A percentile compares a stretch with the other conserved stretches of the same genome.
Evolutionary conservation across 2,329 filamentous ascomycete species (phyloP).

Genomic region (Nigrograna mackinnonii): DNA sequence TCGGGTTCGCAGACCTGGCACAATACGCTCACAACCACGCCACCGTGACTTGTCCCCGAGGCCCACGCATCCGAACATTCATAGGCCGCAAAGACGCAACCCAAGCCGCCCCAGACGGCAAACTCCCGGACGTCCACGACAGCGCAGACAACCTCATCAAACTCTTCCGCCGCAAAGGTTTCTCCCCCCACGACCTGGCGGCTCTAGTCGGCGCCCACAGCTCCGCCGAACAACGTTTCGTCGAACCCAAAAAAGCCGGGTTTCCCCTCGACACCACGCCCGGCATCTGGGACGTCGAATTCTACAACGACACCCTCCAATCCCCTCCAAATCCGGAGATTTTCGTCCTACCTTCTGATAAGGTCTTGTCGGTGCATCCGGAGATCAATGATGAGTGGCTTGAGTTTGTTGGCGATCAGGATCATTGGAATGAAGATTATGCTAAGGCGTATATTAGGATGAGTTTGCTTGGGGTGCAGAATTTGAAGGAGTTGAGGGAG

Average conservation of each 20-base stretch:
- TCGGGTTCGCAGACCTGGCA: slow-evolving; percentile 59
- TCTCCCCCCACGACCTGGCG: slow-evolving; percentile 54
- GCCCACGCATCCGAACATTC: slow-evolving; percentile 55
- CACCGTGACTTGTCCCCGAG: slow-evolving; percentile 55
- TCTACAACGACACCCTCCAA: slow-evolving; percentile 48
- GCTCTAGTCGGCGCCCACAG: slow-evolving; percentile 61
- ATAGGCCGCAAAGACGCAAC: slow-evolving; percentile 53
- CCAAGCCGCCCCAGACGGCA: slow-evolving; percentile 44
- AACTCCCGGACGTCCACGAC: slow-evolving; percentile 50
- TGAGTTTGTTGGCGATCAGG: slow-evolving; percentile 29
- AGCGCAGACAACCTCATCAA: slow-evolving; percentile 48
- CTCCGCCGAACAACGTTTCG: slow-evolving; percentile 51
- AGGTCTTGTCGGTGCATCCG: slow-evolving; percentile 26
- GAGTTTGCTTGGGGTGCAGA: slow-evolving; percentile 29
- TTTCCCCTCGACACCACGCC: slow-evolving; percentile 53
- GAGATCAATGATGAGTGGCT: slow-evolving; percentile 29
- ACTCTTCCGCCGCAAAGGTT: slow-evolving; percentile 56
- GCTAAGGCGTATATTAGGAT: slow-evolving; percentile 35
- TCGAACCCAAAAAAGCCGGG: slow-evolving; percentile 44
- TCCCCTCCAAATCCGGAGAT: slow-evolving; percentile 24
- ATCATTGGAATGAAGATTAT: slow-evolving; percentile 34
- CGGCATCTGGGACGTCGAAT: slow-evolving; percentile 55
- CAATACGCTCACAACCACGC: slow-evolving; percentile 54
- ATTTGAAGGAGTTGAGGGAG: slow-evolving; percentile 24
- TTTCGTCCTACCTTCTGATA: slow-evolving; percentile 32